These are phyloP conservation scores for Linaria vulgaris DNA, from an alignment of 257 asterid species.

Conservation along the genomic window DNA sequence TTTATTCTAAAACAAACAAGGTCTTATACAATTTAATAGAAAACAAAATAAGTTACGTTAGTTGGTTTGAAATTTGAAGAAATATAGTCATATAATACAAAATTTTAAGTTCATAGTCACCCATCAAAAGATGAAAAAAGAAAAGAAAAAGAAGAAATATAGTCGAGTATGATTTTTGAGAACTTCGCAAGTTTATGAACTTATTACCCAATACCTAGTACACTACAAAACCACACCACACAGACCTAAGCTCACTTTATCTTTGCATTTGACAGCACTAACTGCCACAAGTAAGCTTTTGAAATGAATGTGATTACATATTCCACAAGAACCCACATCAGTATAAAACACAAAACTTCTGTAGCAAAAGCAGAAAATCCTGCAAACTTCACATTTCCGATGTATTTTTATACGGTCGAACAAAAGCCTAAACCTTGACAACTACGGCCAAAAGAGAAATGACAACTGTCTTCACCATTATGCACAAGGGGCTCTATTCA, in stretches of 20 bases:
- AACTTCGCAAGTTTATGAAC: no score
- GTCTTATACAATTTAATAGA: no score
- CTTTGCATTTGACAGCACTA: not conserved
- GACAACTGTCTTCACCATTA: constrained; percentile 17
- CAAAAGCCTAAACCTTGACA: constrained; percentile 21
- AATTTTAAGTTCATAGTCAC: no score
- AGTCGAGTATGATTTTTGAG: no score
- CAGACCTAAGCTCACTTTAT: not conserved
- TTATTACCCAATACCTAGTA: no score
- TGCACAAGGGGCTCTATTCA: constrained; percentile 19
- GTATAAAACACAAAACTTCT: constrained; percentile 17
- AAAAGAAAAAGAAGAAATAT: no score
- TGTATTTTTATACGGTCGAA: constrained; percentile 33
- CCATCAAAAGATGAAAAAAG: no score
- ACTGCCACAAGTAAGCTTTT: not conserved
- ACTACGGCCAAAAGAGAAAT: constrained; percentile 14
- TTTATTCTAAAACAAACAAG: no score
- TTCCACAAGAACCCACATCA: constrained; percentile 7
- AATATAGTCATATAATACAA: no score
- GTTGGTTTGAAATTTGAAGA: no score
- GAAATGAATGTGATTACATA: not conserved
- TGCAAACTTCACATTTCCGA: constrained; percentile 19
- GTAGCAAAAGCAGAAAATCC: constrained; percentile 25
- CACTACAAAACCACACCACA: no score
- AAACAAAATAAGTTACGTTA: no score